Evolutionary conservation across 306 rosid species (phyloP), one percentile per base, ranked within the genome.

Genomic region (Cucumis cinereus): DNA sequence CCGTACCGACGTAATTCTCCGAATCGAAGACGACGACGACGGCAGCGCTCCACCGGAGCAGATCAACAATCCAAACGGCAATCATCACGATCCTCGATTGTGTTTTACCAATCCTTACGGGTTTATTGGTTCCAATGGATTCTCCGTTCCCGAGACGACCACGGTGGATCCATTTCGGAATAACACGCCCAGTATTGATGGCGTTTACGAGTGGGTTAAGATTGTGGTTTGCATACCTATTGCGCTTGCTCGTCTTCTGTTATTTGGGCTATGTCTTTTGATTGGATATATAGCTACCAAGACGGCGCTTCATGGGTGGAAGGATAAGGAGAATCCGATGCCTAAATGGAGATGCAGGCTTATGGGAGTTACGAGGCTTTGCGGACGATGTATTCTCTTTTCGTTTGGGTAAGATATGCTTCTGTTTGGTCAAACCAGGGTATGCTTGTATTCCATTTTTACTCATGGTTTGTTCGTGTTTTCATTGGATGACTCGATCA

Each of bases 301-400:
- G 62, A 12, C 86, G 50, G 99, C 99, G 38, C 89, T 95, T 41
- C 1, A 24, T 14, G 91, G 98, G 10, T 95, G 99, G 99, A 90
- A 88, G 80, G 98, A 90, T 28, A 88, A 13, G 79, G 83, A 87
- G 69, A 90, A 79, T 30, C 96, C 98, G 6, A 85, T 95, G 97
- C 99, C 99, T 0, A 82, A 26, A 72, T 92, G 99, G 99, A 86
- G 99, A 64, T 83, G 86, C 28, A 80, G 89, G 45, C 76, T 92
- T 30, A 90, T 92, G 99, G 91, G 96, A 90, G 73, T 95, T 80
- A 95, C 99, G 12, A 81, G 99, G 82, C 24, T 88, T 22, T 88
- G 84, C 19, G 87, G 87, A 17, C 87, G 99, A 41, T 84, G 78
- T 83, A 95, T 95, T 67, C 96, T 95, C 30, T 95, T 95, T 77